These are phyloP conservation scores for Strobilomyces echinocephalus DNA, from an alignment of 768 basidiomycete species.

Conservation along the genomic window DNA sequence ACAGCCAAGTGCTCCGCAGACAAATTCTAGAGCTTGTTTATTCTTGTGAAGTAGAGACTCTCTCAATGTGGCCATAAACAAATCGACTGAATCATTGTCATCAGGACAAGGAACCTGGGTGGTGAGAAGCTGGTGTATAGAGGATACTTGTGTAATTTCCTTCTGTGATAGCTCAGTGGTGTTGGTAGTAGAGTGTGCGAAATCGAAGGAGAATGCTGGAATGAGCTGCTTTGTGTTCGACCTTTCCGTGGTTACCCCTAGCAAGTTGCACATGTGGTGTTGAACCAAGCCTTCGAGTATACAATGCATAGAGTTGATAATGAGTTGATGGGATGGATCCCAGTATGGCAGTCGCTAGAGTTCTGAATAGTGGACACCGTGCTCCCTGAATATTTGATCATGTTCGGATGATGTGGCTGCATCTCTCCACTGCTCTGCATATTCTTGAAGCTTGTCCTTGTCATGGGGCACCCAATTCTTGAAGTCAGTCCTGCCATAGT, in stretches of 20 bases:
- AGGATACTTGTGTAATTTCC: background rate
- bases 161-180: background rate
- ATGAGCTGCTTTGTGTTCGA: background rate
- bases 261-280: background rate
- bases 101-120: background rate
- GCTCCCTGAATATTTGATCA: background rate
- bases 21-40: background rate
- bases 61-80: background rate
- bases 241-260: background rate
- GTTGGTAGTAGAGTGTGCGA: background rate
- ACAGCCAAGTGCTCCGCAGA: background rate
- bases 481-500: slow-evolving; percentile 5
- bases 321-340: background rate
- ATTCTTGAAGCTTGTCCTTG: background rate
- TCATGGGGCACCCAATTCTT: slow-evolving; percentile 13
- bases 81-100: background rate
- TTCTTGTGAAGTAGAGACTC: background rate
- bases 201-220: background rate
- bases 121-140: background rate
- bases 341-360: background rate
- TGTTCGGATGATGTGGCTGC: background rate
- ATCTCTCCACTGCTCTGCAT: background rate
- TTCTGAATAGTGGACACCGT: background rate
- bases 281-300: background rate
- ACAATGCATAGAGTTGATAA: background rate